Conservation (phyloP, 108 stramenopile species). For the Poteriospumella lacustris region DNA sequence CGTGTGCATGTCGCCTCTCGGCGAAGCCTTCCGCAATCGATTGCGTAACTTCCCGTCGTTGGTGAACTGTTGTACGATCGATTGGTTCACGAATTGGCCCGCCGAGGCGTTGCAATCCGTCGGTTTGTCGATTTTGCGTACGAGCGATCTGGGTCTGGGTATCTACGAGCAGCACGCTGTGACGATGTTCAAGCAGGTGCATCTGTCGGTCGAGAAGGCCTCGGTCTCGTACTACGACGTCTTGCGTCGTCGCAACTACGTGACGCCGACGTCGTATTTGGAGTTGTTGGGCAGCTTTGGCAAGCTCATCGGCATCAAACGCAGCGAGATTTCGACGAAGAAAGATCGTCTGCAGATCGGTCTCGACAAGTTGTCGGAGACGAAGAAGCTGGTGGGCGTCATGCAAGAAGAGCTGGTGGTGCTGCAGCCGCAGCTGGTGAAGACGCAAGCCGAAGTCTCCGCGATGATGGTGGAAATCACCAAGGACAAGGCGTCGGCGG, state of each 20-base stretch:
- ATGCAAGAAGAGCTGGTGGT: slow-evolving; percentile 53
- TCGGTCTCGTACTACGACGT: slow-evolving; percentile 46
- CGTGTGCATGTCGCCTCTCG: slow-evolving; percentile 60
- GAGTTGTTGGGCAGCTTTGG: slow-evolving; percentile 56
- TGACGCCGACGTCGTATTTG: slow-evolving; percentile 61
- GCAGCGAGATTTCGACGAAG: slow-evolving; percentile 52
- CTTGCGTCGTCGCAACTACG: slow-evolving; percentile 57
- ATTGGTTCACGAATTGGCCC: slow-evolving; percentile 68
- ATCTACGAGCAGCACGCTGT: slow-evolving; percentile 43
- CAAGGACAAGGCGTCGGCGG: slow-evolving; percentile 52
- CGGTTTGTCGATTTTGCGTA: slow-evolving; percentile 47
- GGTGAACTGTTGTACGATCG: slow-evolving; percentile 59
- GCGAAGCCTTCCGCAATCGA: slow-evolving; percentile 58
- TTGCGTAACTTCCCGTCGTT: slow-evolving; percentile 59
- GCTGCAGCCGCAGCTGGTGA: slow-evolving; percentile 55
- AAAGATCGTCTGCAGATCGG: slow-evolving; percentile 55
- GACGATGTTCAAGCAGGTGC: slow-evolving; percentile 56
- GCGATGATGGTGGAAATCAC: slow-evolving; percentile 56
- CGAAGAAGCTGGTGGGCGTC: slow-evolving; percentile 43
- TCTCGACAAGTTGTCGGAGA: slow-evolving; percentile 51
- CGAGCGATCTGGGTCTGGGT: slow-evolving; percentile 44
- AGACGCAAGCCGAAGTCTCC: slow-evolving; percentile 51
- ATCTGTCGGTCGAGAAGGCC: slow-evolving; percentile 54
- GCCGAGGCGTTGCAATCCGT: slow-evolving; percentile 60
- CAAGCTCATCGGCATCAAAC: slow-evolving; percentile 45